Base-by-base conservation (phyloP, 2,329 filamentous ascomycete species). In the Plectosphaerella cucumerina region DNA sequence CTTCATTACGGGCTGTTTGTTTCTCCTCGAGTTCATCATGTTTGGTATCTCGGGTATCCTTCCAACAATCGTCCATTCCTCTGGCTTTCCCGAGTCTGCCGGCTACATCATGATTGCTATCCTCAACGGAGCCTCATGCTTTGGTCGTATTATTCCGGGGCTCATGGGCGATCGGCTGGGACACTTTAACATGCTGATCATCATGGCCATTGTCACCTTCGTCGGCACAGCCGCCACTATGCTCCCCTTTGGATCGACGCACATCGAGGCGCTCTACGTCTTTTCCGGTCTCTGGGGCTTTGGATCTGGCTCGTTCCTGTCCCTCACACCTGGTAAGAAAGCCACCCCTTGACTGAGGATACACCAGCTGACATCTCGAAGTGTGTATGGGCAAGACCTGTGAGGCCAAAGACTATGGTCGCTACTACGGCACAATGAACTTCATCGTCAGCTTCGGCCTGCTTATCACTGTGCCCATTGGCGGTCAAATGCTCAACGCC, bases 311-410 rank as follows among this genome's bases (percentile, higher is more conserved):
- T 72, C 71, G 0, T 77, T 72, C 61, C 60, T 77, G n/a, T 72
- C 70, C 0, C 63, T 75, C 2, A 67, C 68, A 1, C 64, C 62
- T 43, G 61, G 61, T 62, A 14, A 42, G 58, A 35, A 15, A 18
- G 6, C 58, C 9, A 8, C 3, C 9, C 6, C 10, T 14, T 12
- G 8, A 37, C 26, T 11, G 12, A 12, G 14, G n/a, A 14, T 5
- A 6, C 35, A n/a, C 35, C 5, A 37, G 35, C 35, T 37, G 17
- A 37, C 8, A 5, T 4, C n/a, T n/a, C 10, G 4, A 64, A 43
- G 74, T 75, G 0, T 77, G 75, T 49, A 65, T 76, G 20, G 74
- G 72, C 1, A 71, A 75, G 45, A 65, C 75, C 0, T 77, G 74
- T 50, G 63, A 70, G 5, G 67, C 72, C 0, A 70, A 75, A 51